A percentile compares a stretch with the other conserved stretches of the same genome.
These are phyloP conservation scores for Phytopythium ostracodes DNA, from an alignment of 352 stramenopile genomes.

Conservation along the genomic window DNA sequence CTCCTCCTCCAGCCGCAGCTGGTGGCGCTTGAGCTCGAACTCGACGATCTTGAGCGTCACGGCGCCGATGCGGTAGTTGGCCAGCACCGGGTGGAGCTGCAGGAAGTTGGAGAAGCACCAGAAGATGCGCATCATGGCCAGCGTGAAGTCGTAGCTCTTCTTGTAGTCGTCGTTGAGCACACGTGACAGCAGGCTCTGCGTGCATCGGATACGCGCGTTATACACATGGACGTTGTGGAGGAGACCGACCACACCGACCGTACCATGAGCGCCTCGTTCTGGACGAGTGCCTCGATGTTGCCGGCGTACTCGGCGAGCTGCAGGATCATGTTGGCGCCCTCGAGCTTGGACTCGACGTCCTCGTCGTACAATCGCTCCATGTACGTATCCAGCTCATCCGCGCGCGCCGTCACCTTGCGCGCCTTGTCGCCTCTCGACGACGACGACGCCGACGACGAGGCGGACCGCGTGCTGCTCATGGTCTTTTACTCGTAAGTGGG, in stretches of 20 bases:
- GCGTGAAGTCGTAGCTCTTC: constrained; percentile 92
- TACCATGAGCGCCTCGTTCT: constrained; percentile 94
- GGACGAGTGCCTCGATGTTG: constrained; percentile 91
- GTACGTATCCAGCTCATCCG: constrained; percentile 90
- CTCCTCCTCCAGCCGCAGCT: constrained; percentile 76
- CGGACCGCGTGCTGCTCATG: constrained; percentile 1
- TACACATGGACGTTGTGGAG: neutral
- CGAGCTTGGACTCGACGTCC: constrained; percentile 77
- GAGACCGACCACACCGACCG: neutral
- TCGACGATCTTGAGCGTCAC: constrained; percentile 94
- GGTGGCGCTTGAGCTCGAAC: constrained; percentile 91
- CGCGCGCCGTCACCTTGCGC: constrained; percentile 49
- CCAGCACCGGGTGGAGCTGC: constrained; percentile 91
- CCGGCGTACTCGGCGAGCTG: constrained; percentile 86
- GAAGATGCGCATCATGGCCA: constrained; percentile 95
- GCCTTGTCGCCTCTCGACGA: constrained; percentile 22
- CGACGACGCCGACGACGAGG: neutral
- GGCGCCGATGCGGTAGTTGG: constrained; percentile 92
- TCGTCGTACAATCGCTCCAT: constrained; percentile 95
- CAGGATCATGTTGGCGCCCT: constrained; percentile 90
- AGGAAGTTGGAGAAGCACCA: constrained; percentile 95
- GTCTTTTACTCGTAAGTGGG: neutral
- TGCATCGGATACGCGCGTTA: neutral
- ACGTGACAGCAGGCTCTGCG: constrained; percentile 85
- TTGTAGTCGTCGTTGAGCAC: constrained; percentile 95